Percentiles rank a stretch among this genome's conserved stretches.
Evolutionary conservation across 441 rosid genomes (phyloP).

Genomic region (Arabidopsis hybrid): DNA sequence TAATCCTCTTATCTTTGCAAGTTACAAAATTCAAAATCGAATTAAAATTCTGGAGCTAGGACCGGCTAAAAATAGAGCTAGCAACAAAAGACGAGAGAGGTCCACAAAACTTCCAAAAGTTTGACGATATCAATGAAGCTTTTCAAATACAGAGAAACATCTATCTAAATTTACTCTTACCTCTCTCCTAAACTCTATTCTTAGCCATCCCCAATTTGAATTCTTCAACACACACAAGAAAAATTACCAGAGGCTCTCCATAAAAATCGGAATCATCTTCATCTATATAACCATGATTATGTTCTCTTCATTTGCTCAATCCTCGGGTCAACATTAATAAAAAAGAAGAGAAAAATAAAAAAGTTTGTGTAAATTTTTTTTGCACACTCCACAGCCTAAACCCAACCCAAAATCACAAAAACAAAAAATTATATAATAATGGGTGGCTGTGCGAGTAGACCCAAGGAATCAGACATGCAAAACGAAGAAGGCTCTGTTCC

Average conservation of each 20-base stretch:
- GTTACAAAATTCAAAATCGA: background rate
- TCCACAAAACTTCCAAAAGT: conserved; percentile 31
- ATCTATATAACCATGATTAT: conserved; percentile 34
- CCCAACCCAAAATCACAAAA: conserved; percentile 32
- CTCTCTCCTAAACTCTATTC: conserved; percentile 12
- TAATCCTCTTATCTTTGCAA: background rate
- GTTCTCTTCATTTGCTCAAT: conserved; percentile 37
- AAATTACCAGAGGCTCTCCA: conserved; percentile 30
- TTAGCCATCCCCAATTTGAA: conserved; percentile 30
- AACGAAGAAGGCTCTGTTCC: conserved; percentile 40
- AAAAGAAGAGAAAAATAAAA: conserved; percentile 30
- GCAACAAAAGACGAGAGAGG: conserved; percentile 18
- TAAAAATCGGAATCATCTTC: conserved; percentile 22
- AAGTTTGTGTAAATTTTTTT: background rate
- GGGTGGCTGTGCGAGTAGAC: conserved; percentile 68
- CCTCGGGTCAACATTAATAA: conserved; percentile 40
- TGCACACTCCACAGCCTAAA: conserved; percentile 45
- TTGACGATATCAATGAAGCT: background rate
- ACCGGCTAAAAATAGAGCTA: conserved; percentile 4
- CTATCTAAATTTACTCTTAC: conserved; percentile 18
- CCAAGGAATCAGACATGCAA: conserved; percentile 51
- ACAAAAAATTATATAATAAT: conserved; percentile 32
- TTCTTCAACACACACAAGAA: background rate
- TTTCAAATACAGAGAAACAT: conserved; percentile 1
- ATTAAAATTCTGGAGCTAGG: background rate